Evolutionary conservation across 2,329 filamentous ascomycete genomes (phyloP), one percentile per base, ranked within the genome.

Genomic region (Pseudogymnoascus destructans): DNA sequence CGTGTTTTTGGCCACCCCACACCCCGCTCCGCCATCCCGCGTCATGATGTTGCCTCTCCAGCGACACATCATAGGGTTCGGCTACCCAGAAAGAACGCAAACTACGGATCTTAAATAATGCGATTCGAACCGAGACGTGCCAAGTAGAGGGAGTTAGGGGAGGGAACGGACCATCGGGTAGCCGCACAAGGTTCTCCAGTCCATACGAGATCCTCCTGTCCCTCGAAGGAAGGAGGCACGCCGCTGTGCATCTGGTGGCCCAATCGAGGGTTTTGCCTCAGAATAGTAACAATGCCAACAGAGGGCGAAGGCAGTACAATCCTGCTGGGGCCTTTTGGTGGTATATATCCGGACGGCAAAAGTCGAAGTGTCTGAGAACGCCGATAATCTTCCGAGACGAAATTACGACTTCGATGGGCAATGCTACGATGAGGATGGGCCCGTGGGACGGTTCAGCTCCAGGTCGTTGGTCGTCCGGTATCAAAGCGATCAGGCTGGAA

Each of bases 371-470:
- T 30, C 30, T 52, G 46, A 30, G 46, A 52, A 52, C 9, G 8
- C 1, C 15, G n/a, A 52, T 17, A 52, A 30, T 30, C 25, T 30
- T 52, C 46, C 17, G 46, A 52, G 46, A 30, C 46, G 11, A n/a
- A 52, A 30, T 30, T 52, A 25, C 46, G 46, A 52, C 46, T 52
- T 19, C 46, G 30, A 52, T 52, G 17, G 46, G 25, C 46, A 52
- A 19, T 52, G 46, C 25, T 52, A 52, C 30, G 46, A 17, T 52
- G 46, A 19, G 46, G n/a, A 52, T 30, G 9, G 23, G 23, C 21
- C 46, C 46, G 25, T 52, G 46, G 9, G 46, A 11, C 5, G 9
- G 25, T 23, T 17, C 25, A 17, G 9, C 46, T 10, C 25, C 46
- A 52, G 10, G 11, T 30, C 23, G 15, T 52, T 52, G 30, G 46